Percentiles rank a stretch among this genome's conserved stretches.
Evolutionary conservation across 352 stramenopile species (phyloP).

Genomic region (Globisporangium nodosum): DNA sequence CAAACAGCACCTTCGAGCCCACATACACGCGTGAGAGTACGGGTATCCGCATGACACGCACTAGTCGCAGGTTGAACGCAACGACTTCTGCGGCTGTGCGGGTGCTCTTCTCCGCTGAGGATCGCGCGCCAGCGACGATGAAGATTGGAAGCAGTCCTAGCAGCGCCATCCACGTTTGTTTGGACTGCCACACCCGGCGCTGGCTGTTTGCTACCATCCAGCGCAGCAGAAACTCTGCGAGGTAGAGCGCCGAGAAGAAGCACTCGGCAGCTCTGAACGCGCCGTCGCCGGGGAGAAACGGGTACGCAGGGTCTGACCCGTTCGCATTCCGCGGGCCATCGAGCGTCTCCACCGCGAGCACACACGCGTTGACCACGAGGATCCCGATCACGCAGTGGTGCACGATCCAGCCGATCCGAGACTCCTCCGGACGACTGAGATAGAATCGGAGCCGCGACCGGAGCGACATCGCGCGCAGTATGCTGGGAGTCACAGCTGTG

Average conservation of each 20-base stretch:
- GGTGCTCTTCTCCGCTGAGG: not conserved
- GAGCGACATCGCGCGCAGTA: conserved; percentile 25
- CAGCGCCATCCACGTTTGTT: conserved; percentile 24
- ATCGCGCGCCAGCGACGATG: conserved; percentile 17
- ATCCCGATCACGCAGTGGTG: conserved; percentile 31
- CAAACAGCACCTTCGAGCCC: conserved; percentile 40
- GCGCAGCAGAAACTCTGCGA: conserved; percentile 36
- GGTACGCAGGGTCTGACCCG: conserved; percentile 33
- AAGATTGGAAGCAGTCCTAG: conserved; percentile 28
- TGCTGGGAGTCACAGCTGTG: conserved; percentile 4
- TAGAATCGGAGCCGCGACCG: conserved; percentile 31
- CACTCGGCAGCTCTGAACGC: conserved; percentile 24
- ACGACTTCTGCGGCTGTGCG: not conserved
- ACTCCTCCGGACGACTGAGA: conserved; percentile 34
- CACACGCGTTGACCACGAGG: conserved; percentile 24
- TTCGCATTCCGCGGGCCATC: conserved; percentile 41
- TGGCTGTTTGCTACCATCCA: conserved; percentile 18
- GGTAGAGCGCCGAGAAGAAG: conserved; percentile 36
- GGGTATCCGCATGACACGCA: conserved; percentile 32
- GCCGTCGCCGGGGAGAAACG: conserved; percentile 26
- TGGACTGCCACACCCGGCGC: conserved; percentile 25
- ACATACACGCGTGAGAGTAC: conserved; percentile 27
- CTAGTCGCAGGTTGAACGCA: conserved; percentile 23
- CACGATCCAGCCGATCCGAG: conserved; percentile 28
- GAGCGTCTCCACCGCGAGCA: conserved; percentile 39